phyloP scores from a whole-genome alignment of 1,139 yeast species.

The Debaryomycetaceae sp. region DNA sequence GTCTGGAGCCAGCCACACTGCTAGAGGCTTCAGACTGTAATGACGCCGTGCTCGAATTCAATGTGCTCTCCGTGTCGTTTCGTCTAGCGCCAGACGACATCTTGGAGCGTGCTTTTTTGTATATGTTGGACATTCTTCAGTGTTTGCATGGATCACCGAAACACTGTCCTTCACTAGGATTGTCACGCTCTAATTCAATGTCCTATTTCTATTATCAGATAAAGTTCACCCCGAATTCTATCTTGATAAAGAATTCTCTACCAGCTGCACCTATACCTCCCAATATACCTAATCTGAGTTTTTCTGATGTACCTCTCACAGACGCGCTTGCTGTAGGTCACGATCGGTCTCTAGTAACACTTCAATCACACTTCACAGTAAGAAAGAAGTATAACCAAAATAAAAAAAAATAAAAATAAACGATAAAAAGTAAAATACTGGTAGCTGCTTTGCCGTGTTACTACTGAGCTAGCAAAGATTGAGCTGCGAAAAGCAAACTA shows the following conservation, averaged over 20 bases:
- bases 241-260: too few species aligned
- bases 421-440: too few species aligned
- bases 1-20: neutral
- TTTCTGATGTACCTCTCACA: too few species aligned
- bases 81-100: conserved; percentile 1
- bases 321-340: too few species aligned
- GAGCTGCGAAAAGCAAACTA: too few species aligned
- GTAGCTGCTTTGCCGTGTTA: too few species aligned
- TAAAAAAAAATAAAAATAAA: too few species aligned
- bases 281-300: too few species aligned
- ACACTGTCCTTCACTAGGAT: too few species aligned
- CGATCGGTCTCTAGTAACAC: too few species aligned
- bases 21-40: neutral
- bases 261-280: too few species aligned
- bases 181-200: neutral
- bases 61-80: neutral
- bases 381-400: neutral
- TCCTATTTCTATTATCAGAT: neutral
- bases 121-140: conserved; percentile 3
- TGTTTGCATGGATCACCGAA: neutral
- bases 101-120: conserved; percentile 4
- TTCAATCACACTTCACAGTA: neutral
- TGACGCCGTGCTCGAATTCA: neutral
- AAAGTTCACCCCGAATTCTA: neutral
- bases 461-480: too few species aligned